Base-by-base conservation (phyloP, 345 rosid genomes). In the Isatis tinctoria region DNA sequence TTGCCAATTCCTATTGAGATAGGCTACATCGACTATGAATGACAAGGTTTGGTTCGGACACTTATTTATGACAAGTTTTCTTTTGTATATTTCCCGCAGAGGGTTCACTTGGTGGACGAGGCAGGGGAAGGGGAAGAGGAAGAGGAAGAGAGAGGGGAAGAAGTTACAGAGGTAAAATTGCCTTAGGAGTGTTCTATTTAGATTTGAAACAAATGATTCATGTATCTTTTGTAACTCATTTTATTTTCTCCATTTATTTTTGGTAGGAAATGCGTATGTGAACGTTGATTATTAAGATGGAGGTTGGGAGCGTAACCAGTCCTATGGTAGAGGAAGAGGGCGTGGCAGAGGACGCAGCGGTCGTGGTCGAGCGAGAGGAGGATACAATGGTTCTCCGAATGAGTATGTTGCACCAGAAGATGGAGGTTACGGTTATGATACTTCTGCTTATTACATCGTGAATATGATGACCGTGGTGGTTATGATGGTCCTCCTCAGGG, bases 301-400 rank as follows among this genome's bases (percentile, higher is more conserved):
- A 53, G 93, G 84, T 53, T 82, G 78, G 81, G 97, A 95, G 56
- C 88, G 71, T 61, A 84, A 87, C 68, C 84, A 83, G 77, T 90
- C 87, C 43, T 83, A 83, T 75, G 62, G 81, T 65, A 83, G 97
- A 72, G 98, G 94, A 49, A 86, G 99, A 77, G 91, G 96, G 47
- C 85, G 97, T 40, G 98, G 98, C 17, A 88, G 98, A 83, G 97
- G 92, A 35, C 87, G 90, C 65, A 79, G 84, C 65, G 77, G 73
- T 75, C 92, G 91, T 65, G 90, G 96, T 79, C 88, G 91, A 54
- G 93, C 96, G 20, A 85, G 96, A 47, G 98, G 93, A 71, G 97
- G 91, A 51, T 95, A 83, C 79, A 84, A 85, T 77, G 97, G 90
- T 36, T 92, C 88, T 60, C 87, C 67, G 3, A 69, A 69, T 63